Evolutionary conservation across 345 rosid species (phyloP), one percentile per base, ranked within the genome.

Genomic region (Jatropha curcas): DNA sequence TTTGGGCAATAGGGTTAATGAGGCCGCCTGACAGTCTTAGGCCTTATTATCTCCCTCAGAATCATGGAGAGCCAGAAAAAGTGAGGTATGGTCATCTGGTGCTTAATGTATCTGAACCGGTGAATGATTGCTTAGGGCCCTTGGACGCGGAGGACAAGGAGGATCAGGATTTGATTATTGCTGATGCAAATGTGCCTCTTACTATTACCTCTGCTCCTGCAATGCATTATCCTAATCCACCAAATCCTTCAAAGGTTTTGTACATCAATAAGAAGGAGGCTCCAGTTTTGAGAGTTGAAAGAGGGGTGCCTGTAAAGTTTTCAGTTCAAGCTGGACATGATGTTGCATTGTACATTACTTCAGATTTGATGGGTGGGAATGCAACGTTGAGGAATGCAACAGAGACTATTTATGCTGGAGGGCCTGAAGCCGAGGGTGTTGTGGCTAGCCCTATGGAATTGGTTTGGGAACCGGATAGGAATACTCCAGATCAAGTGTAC

Each of bases 1-100:
- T 95, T 74, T 95, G 97, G 99, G 97, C 99, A 28, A 65, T 95
- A 75, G 99, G 99, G 77, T 78, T 85, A 86, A 82, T 95, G 80
- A 95, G 86, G 81, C 97, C 97, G 0, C 96, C 98, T 0, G 96
- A 95, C 83, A 27, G 82, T 62, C 79, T 91, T 56, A 78, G 89
- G 58, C 92, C 92, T 63, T 86, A 92, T 71, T 91, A 88, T 85
- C 87, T 92, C n/a, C 99, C 98, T 0, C 96, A 85, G 75, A 83
- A 86, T 82, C 99, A 95, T 57, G 99, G 98, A 14, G 90, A 89
- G 41, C 86, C 84, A 39, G 67, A 63, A 37, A 66, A 60, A 7
- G 82, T 83, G 52, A 59, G 74, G 11, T 85, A 84, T 68, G 91
- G 89, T 25, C 85, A 84, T 81, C 65, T 84, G 71, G 76, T 64